Base-by-base conservation (phyloP, 2,329 filamentous ascomycete genomes). In the Pyricularia sp. region DNA sequence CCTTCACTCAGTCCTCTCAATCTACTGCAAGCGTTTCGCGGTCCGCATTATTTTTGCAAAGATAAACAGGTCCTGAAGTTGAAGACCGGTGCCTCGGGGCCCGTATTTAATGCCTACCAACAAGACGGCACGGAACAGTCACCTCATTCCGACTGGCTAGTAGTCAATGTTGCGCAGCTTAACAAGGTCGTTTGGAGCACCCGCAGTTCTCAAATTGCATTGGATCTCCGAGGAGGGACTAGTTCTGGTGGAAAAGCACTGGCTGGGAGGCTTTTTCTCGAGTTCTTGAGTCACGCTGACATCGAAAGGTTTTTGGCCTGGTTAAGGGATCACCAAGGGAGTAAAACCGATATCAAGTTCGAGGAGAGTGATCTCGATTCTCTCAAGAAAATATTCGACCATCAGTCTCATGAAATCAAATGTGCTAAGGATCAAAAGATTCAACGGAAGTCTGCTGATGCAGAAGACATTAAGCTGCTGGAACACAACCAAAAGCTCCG, bases 251-350 rank as follows among this genome's bases (percentile, higher is more conserved):
- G 58, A 12, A n/a, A 50, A 1, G 20, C 25, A 50, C 9, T 66
- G 5, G 25, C 23, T 10, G 20, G 20, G 11, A 66, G 42, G 4
- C 66, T 73, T 66, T 68, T 50, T 6, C 20, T 73, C 0, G 20
- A 66, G 65, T 72, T 73, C 23, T 14, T 5, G 3, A 4, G 10
- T 2, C 17, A 17, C 1, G n/a, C 63, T 12, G 70, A 71, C 3
- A 69, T 68, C 14, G 64, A 63, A 12, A 66, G 25, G 2, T 2
- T 72, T 1, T 25, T 66, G 5, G 23, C 30, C 1, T 72, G 71
- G 70, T 64, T 55, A 10, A 10, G 3, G 28, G 28, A n/a, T 20
- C 11, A 63, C n/a, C 30, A 20, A 17, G 28, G 42, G 5, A 30
- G 25, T 50, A 67, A 59, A 30, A 33, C 20, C 26, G 26, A 67